Evolutionary conservation across 1,284 basidiomycete genomes (phyloP).

Genomic region (Athelia sp.): DNA sequence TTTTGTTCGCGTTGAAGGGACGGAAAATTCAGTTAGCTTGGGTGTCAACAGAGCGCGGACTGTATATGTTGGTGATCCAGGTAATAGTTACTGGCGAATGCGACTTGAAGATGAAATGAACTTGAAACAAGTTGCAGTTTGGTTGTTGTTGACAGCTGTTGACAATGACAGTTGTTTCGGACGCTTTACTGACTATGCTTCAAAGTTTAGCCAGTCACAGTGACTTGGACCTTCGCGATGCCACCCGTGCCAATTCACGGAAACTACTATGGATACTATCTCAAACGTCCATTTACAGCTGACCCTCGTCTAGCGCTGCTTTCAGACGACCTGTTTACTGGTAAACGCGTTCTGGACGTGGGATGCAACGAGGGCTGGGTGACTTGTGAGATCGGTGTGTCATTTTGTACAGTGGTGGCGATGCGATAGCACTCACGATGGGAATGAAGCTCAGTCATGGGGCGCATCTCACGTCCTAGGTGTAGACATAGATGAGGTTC

Average conservation of each 20-base stretch:
- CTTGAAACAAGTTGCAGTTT: no score
- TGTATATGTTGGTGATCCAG: no score
- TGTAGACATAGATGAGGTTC: conserved; percentile 74
- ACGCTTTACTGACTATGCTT: no score
- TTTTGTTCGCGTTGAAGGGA: no score
- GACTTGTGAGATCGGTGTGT: conserved; percentile 73
- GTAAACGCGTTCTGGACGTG: conserved; percentile 65
- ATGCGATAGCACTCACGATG: not conserved
- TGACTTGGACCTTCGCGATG: no score
- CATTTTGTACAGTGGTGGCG: not conserved
- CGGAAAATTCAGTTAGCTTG: no score
- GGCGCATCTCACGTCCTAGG: conserved; percentile 63
- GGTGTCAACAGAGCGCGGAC: no score
- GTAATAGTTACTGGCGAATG: no score
- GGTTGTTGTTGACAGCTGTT: no score
- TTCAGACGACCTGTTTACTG: conserved; percentile 45
- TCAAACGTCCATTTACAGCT: conserved; percentile 51
- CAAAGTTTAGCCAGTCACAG: no score
- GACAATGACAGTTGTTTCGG: no score
- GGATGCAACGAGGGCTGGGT: conserved; percentile 84
- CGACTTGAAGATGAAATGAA: no score
- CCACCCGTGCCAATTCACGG: conserved; percentile 44
- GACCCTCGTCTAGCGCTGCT: conserved; percentile 62
- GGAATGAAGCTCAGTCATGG: conserved; percentile 51
- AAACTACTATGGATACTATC: conserved; percentile 73